phyloP scores from a whole-genome alignment of 768 basidiomycete species.

The Panus rudis region DNA sequence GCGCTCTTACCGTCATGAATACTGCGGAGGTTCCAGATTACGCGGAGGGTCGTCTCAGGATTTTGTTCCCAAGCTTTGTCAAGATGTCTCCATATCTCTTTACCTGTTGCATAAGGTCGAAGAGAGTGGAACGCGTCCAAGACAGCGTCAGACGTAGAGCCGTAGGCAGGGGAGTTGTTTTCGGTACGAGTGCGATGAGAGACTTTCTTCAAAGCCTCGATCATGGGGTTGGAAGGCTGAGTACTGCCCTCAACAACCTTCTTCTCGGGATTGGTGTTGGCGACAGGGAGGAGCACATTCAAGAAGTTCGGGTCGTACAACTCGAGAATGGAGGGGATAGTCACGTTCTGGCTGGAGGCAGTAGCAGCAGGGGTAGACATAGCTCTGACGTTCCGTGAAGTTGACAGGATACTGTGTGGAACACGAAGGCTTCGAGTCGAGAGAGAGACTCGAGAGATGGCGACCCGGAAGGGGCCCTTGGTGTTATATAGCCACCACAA shows the following conservation, averaged over 20 bases:
- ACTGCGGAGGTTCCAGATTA: slow-evolving; percentile 64
- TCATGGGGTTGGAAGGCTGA: slow-evolving; percentile 39
- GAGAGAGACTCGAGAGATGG: not conserved
- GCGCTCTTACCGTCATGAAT: slow-evolving; percentile 66
- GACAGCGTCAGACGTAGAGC: slow-evolving; percentile 42
- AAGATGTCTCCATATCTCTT: slow-evolving; percentile 30
- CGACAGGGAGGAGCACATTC: slow-evolving; percentile 43
- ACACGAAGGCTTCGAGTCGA: not conserved
- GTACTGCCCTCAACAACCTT: not conserved
- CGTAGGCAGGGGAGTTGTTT: slow-evolving; percentile 45
- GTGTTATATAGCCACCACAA: too few species aligned
- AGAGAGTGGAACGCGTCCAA: slow-evolving; percentile 54
- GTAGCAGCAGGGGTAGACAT: slow-evolving; percentile 10
- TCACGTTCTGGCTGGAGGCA: slow-evolving; percentile 36
- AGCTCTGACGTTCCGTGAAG: not conserved
- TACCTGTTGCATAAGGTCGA: slow-evolving; percentile 15
- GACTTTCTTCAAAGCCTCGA: slow-evolving; percentile 41
- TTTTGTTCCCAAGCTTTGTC: slow-evolving; percentile 52
- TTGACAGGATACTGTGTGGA: not conserved
- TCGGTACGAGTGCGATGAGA: slow-evolving; percentile 40
- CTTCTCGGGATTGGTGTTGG: too few species aligned
- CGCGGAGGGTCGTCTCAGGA: slow-evolving; percentile 46
- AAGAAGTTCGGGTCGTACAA: slow-evolving; percentile 51
- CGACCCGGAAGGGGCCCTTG: too few species aligned
- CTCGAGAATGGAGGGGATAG: slow-evolving; percentile 51